Evolutionary conservation across 176 grass and related monocot genomes (phyloP), one percentile per base, ranked within the genome.

Genomic region (Ensete ventricosum): DNA sequence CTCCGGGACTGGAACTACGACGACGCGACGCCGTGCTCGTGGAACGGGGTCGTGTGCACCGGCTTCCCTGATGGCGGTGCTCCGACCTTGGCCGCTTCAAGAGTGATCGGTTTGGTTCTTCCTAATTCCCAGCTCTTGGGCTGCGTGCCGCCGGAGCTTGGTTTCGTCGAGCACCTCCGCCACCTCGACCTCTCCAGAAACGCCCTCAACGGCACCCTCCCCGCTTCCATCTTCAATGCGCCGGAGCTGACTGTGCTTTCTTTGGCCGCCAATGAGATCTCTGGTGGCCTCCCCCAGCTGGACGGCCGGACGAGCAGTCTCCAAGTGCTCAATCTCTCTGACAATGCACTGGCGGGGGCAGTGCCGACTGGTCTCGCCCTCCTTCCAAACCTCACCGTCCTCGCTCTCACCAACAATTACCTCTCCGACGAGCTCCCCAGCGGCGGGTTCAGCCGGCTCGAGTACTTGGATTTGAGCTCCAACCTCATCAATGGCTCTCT

Each of bases 151-250:
- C n/a, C 79, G 6, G 81, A 96, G 52, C 78, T 96, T 10, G 89
- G 83, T 52, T 68, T 82, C 62, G 5, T 96, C 49, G 88, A 92
- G 77, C 87, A 88, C 78, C 93, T 96, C 64, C 89, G 77, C 52
- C 85, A 90, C 82, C 87, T 96, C 55, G 93, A 96, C 71, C 87
- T 96, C 78, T 96, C 93, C 54, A 85, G 93, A 13, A 96, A 96
- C 70, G 75, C 78, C 52, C 88, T 96, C 21, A 92, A 86, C 77
- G 93, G 87, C 62, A 86, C 76, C 52, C 20, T 96, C 23, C 81
- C 89, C 2, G 25, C 9, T 10, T 83, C 83, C 52, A 82, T 96
- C 1, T 79, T 92, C 24, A 83, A 83, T 70, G 83, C 85, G 23
- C 77, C 81, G 16, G 90, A 86, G 81, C 82, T 96, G 11, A 90